These are phyloP conservation scores for Aspergillus campestris DNA, from an alignment of 495 filamentous ascomycete genomes.

Conservation along the genomic window DNA sequence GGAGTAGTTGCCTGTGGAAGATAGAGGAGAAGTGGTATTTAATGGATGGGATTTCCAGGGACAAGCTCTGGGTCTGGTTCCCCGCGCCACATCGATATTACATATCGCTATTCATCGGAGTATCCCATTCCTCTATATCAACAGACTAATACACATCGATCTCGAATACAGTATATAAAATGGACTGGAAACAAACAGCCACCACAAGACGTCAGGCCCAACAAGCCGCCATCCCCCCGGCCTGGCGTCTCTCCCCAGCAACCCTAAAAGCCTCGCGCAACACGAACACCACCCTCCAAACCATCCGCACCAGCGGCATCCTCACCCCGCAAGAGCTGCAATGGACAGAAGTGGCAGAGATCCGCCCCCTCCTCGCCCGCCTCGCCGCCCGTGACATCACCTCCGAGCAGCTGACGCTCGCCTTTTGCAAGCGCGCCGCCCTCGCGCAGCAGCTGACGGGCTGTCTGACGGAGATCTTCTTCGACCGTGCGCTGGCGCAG, in stretches of 20 bases:
- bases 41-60: too few species aligned
- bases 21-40: too few species aligned
- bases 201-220: slow-evolving; percentile 17
- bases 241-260: slow-evolving; percentile 22
- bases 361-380: slow-evolving; percentile 31
- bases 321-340: slow-evolving; percentile 39
- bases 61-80: too few species aligned
- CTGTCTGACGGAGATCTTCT: slow-evolving; percentile 60
- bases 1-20: too few species aligned
- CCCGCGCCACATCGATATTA: too few species aligned
- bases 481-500: slow-evolving; percentile 34
- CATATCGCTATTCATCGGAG: too few species aligned
- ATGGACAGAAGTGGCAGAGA: slow-evolving; percentile 41
- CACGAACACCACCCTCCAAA: slow-evolving; percentile 8
- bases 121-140: too few species aligned
- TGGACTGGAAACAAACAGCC: too few species aligned
- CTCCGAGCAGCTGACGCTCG: slow-evolving; percentile 40
- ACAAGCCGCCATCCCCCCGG: slow-evolving; percentile 22
- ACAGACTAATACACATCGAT: too few species aligned
- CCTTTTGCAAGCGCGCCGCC: slow-evolving; percentile 51
- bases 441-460: slow-evolving; percentile 50
- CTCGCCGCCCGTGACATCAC: slow-evolving; percentile 38
- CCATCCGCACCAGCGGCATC: slow-evolving; percentile 19
- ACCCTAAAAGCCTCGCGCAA: slow-evolving; percentile 2
- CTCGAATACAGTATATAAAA: too few species aligned